Percentiles rank a stretch among this genome's conserved stretches.
phyloP scores from a whole-genome alignment of 225 moss, liverwort and hornwort species.

The Lunularia cruciata region DNA sequence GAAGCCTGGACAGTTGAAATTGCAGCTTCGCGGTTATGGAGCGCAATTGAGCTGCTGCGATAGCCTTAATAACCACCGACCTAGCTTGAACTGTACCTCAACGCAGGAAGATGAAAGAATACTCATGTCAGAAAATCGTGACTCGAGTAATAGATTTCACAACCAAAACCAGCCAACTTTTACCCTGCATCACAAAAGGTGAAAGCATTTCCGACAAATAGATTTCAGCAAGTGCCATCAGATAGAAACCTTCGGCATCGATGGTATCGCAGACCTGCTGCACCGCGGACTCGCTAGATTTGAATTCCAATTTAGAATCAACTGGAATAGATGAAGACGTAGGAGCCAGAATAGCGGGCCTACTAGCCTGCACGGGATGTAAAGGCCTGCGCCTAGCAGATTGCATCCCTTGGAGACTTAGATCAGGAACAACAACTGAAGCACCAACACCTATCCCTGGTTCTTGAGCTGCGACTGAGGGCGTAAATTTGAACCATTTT shows the following conservation, averaged over 20 bases:
- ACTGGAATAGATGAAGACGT: background rate
- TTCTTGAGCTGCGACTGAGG: background rate
- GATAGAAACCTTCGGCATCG: constrained; percentile 31
- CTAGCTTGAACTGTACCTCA: constrained; percentile 19
- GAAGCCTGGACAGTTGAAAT: constrained; percentile 27
- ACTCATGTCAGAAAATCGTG: too few relatives aligned
- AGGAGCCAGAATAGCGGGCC: background rate
- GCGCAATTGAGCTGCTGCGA: constrained; percentile 8
- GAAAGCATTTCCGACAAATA: background rate
- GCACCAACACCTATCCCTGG: background rate
- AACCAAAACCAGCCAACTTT: background rate
- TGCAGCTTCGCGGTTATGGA: constrained; percentile 26
- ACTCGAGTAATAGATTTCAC: background rate
- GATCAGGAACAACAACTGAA: background rate
- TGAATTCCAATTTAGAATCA: background rate
- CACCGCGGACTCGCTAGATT: background rate
- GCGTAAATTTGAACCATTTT: background rate
- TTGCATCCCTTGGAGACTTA: background rate
- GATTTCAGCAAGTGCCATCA: background rate
- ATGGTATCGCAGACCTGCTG: constrained; percentile 28
- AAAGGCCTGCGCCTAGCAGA: background rate
- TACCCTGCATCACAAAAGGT: background rate
- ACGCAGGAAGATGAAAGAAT: too few relatives aligned
- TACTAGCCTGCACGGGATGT: background rate
- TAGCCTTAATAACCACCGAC: constrained; percentile 22